phyloP scores from a whole-genome alignment of 176 grass and related monocot genomes.

The Raddia guianensis region DNA sequence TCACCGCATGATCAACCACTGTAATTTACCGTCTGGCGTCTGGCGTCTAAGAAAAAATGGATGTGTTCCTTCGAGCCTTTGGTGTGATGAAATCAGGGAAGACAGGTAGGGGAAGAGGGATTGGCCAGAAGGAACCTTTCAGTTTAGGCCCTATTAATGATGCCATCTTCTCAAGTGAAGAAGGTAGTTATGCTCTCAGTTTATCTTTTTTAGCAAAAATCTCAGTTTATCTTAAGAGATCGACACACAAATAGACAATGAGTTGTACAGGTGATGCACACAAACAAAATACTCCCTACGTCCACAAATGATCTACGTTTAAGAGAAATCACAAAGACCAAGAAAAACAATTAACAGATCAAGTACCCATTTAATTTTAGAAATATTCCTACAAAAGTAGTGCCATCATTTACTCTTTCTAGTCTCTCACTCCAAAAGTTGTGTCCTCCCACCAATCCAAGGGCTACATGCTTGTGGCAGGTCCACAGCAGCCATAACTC shows the following conservation, averaged over 20 bases:
- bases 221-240: slow-evolving; percentile 36
- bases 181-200: slow-evolving; percentile 45
- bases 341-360: too few relatives aligned
- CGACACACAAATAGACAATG: neutral
- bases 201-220: slow-evolving; percentile 16
- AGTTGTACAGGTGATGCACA: neutral
- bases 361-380: too few relatives aligned
- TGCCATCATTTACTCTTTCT: too few relatives aligned
- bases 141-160: slow-evolving; percentile 39
- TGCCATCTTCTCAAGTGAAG: slow-evolving; percentile 43
- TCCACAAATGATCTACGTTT: too few relatives aligned
- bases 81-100: neutral
- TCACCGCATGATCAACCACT: slow-evolving; percentile 15
- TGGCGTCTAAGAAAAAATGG: neutral
- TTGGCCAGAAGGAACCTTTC: slow-evolving; percentile 40
- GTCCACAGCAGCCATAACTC: too few relatives aligned
- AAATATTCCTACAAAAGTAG: too few relatives aligned
- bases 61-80: too few relatives aligned
- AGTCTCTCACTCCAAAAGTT: too few relatives aligned
- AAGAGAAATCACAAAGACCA: too few relatives aligned
- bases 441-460: too few relatives aligned
- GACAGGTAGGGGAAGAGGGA: neutral
- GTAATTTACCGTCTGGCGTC: slow-evolving; percentile 48
- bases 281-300: too few relatives aligned
- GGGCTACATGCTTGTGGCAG: too few relatives aligned